Conservation (phyloP, 139 green algal genomes). For the Diplosphaera chodatii region DNA sequence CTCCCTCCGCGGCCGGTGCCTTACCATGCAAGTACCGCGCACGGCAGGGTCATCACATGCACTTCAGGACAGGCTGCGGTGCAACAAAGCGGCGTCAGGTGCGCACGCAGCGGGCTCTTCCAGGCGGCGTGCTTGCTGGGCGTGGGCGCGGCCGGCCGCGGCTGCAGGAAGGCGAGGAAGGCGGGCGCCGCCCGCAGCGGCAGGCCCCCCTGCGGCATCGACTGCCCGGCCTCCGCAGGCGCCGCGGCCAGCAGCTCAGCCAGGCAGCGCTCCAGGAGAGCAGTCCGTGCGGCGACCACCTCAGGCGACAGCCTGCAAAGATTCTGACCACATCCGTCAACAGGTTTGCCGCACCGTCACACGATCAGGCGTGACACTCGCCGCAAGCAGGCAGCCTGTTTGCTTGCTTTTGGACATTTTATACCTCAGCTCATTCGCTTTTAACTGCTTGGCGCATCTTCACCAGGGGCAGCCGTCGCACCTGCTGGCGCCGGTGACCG, state of each 20-base stretch:
- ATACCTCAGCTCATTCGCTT: too few relatives aligned
- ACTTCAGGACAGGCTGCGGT: too few relatives aligned
- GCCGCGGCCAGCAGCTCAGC: background rate
- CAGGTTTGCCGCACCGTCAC: too few relatives aligned
- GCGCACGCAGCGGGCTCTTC: background rate
- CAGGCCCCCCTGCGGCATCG: too few relatives aligned
- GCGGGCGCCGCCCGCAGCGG: background rate
- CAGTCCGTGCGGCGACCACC: conserved; percentile 4
- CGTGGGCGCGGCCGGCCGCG: too few relatives aligned
- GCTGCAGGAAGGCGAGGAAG: conserved; percentile 5
- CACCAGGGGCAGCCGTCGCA: background rate
- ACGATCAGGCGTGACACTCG: too few relatives aligned
- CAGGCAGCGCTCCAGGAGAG: conserved; percentile 7
- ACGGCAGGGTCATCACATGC: too few relatives aligned
- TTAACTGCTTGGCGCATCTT: background rate
- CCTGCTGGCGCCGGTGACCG: conserved; percentile 7
- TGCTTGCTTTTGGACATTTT: too few relatives aligned
- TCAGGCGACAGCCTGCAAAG: conserved; percentile 4
- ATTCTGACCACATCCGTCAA: background rate
- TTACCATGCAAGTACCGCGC: too few relatives aligned
- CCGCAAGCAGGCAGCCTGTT: too few relatives aligned
- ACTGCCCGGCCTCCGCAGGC: background rate
- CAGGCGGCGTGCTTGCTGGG: background rate
- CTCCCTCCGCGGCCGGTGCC: too few relatives aligned
- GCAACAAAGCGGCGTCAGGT: too few relatives aligned